phyloP scores from a whole-genome alignment of 768 basidiomycete genomes.

The Serendipita sp. region DNA sequence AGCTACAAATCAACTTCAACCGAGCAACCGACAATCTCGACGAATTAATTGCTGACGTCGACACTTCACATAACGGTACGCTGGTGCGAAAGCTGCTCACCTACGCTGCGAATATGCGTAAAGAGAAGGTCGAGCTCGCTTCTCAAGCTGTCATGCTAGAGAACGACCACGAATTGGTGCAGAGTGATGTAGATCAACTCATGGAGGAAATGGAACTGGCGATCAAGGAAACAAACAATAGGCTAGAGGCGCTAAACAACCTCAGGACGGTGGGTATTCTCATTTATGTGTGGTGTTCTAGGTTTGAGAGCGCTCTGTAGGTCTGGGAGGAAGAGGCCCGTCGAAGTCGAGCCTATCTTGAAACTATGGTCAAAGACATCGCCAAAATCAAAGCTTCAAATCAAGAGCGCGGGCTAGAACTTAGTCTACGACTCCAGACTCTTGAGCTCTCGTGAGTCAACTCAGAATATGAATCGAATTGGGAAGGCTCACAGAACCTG shows the following conservation, averaged over 20 bases:
- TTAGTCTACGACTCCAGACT: conserved; percentile 60
- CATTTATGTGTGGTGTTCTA: background rate
- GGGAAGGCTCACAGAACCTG: background rate
- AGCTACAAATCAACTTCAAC: conserved; percentile 71
- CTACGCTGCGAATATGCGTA: conserved; percentile 55
- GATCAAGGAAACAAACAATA: conserved; percentile 63
- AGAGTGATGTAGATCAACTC: conserved; percentile 58
- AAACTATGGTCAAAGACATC: conserved; percentile 52
- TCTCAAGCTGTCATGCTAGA: conserved; percentile 58
- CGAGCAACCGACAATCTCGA: conserved; percentile 55
- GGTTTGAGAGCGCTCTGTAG: conserved; percentile 23
- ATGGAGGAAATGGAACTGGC: conserved; percentile 63
- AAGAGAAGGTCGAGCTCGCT: conserved; percentile 56
- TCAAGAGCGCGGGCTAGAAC: conserved; percentile 65
- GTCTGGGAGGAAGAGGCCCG: conserved; percentile 62
- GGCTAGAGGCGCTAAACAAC: conserved; percentile 49
- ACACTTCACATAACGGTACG: conserved; percentile 25
- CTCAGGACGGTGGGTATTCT: background rate
- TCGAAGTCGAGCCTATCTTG: conserved; percentile 48
- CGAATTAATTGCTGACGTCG: conserved; percentile 48
- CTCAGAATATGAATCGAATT: background rate
- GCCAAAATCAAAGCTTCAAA: conserved; percentile 62
- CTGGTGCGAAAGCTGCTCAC: conserved; percentile 35
- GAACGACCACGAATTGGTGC: conserved; percentile 63
- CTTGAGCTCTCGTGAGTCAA: conserved; percentile 55